Evolutionary conservation across 2,329 filamentous ascomycete species (phyloP).

Genomic region (Colletotrichum shisoi): DNA sequence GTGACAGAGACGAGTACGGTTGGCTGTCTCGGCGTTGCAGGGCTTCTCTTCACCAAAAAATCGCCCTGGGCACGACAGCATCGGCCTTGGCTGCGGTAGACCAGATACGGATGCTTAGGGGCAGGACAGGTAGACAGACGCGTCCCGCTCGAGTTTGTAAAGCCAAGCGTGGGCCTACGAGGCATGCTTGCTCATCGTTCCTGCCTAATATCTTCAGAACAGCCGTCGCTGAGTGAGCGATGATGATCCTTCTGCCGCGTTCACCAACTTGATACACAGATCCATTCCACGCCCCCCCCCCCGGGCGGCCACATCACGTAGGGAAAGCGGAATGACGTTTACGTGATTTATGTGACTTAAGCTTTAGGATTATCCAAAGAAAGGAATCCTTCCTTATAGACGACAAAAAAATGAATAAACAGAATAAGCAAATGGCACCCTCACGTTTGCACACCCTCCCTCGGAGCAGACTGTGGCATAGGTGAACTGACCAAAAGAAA

Average conservation of each 20-base stretch:
- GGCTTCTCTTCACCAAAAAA: too few species aligned
- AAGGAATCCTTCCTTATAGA: background rate
- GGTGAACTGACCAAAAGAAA: background rate
- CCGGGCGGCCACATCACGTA: background rate
- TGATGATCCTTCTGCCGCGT: background rate
- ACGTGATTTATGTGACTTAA: constrained; percentile 11
- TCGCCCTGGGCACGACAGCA: background rate
- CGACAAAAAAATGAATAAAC: too few species aligned
- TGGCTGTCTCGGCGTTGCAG: background rate
- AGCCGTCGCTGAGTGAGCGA: background rate
- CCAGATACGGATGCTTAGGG: too few species aligned
- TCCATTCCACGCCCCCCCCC: background rate
- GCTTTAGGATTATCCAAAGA: constrained; percentile 33
- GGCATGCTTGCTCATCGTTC: background rate
- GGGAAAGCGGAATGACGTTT: background rate
- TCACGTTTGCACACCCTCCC: background rate
- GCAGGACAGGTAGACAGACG: background rate
- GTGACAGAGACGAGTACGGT: background rate
- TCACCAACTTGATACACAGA: background rate
- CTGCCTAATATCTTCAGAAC: background rate
- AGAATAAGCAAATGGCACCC: background rate
- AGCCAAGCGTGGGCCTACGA: background rate
- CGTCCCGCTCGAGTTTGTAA: background rate
- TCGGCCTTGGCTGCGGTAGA: background rate
- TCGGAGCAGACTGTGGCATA: background rate